Evolutionary conservation across 192 early-diverging fungal species (phyloP), one percentile per base, ranked within the genome.

Genomic region (Linnemannia elongata): DNA sequence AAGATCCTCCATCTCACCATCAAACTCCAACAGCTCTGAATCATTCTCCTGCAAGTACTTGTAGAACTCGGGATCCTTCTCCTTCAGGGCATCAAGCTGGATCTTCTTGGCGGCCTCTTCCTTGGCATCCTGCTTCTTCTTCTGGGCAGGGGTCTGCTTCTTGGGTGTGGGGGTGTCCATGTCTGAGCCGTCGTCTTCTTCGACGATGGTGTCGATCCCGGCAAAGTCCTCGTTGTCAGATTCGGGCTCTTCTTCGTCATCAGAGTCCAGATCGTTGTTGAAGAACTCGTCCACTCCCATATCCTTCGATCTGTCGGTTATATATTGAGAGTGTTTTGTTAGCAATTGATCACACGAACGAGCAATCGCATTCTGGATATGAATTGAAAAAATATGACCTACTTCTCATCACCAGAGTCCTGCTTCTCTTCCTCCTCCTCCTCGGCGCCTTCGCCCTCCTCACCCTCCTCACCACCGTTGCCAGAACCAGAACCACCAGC

Each of bases 21-120:
- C 93, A 90, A 99, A 98, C 17, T 94, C 92, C 57, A 99, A 90
- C 69, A 97, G 93, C 63, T 90, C 94, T 44, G 92, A 82, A 88
- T 98, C 97, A 77, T 98, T 97, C 88, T 98, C 93, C 81, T 94
- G 82, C 89, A 99, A 90, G 85, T 93, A 99, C 88, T 99, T 90
- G 91, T 94, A 97, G 88, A 99, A 99, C 81, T 95, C 92, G 20
- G 97, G 97, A 80, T 99, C 97, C 81, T 94, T 94, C 75, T 94
- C 89, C 81, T 95, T 95, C 88, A 99, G 91, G 10, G 93, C 91
- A 57, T 98, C 95, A 60, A 99, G 88, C 89, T 99, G 90, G 79
- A 92, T 79, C 88, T 96, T 97, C 86, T 97, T 96, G 55, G 89
- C 82, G 0, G 89, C 89, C 68, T 94, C 91, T 24, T 83, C 79